Evolutionary conservation across 768 basidiomycete genomes (phyloP), one percentile per base, ranked within the genome.

Genomic region (Xerocomus spinulosus): DNA sequence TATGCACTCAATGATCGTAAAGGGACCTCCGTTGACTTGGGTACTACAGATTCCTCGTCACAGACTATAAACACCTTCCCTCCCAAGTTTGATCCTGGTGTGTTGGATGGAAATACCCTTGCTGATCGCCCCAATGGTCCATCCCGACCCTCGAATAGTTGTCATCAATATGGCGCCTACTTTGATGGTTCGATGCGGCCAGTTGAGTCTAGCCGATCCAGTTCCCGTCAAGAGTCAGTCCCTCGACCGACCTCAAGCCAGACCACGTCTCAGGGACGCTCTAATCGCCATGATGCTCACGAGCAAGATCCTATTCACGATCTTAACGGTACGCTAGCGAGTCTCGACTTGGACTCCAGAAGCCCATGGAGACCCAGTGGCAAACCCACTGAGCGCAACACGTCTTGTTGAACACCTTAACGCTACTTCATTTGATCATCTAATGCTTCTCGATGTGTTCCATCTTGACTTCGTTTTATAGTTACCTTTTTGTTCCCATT

Each of bases 291-390:
- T 48, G 55, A 61, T 48, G 30, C 52, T 42, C 54, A 54, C 39
- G 61, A 69, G 41, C 71, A 74, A 15, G 82, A 83, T 49, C 42
- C 63, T 25, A 75, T 90, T 54, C 78, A 79, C 32, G 86, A 88
- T 64, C 65, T 91, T 44, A 89, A 86, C 56, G 83, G 84, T 18
- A 87, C 83, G 24, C 73, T 91, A 32, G 85, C 87, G 28, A 87
- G 82, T 62, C 76, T 90, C 14, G 77, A 87, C 53, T 68, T 90
- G 48, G 83, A 82, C 57, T 55, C 67, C 49, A 64, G 60, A 47
- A 61, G 49, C 25, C 62, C 63, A n/a, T 72, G 70, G 70, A 66
- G 55, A 49, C 47, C 56, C 44, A 58, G 56, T 14, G 51, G 49
- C 48, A 58, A 60, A 41, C 46, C 55, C 43, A 24, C 53, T 10